A percentile compares a stretch with the other conserved stretches of the same genome.
phyloP scores from a whole-genome alignment of 78 protist genomes.

The Tieghemostelium lacteum region DNA sequence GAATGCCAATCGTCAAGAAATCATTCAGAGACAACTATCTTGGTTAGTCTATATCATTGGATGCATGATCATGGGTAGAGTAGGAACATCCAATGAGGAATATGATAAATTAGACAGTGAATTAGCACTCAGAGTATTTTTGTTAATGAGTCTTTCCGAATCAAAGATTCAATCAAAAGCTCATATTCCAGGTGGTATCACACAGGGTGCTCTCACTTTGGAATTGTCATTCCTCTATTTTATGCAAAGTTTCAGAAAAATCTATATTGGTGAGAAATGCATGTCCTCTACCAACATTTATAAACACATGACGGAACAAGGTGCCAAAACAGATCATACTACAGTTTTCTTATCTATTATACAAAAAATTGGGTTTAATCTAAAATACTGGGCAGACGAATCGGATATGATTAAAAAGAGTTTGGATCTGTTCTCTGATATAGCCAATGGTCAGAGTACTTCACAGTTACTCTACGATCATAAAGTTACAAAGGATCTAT shows the following conservation, averaged over 20 bases:
- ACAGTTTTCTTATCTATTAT: conserved; percentile 47
- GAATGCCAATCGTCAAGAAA: background rate
- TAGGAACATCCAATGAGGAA: conserved; percentile 30
- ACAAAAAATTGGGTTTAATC: conserved; percentile 76
- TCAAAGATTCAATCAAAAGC: conserved; percentile 1
- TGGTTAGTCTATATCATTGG: conserved; percentile 76
- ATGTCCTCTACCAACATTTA: conserved; percentile 29
- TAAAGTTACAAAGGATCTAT: conserved; percentile 30
- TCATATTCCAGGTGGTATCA: background rate
- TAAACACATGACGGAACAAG: conserved; percentile 19
- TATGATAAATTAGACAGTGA: conserved; percentile 59
- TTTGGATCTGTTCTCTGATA: conserved; percentile 65
- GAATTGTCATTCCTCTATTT: conserved; percentile 55
- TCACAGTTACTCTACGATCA: conserved; percentile 27
- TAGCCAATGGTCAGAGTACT: conserved; percentile 57
- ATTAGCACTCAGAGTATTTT: conserved; percentile 39
- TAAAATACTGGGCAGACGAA: conserved; percentile 49
- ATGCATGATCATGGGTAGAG: conserved; percentile 57
- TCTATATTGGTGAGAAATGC: conserved; percentile 64
- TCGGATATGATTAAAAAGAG: conserved; percentile 60
- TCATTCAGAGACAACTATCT: conserved; percentile 43
- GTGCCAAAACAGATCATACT: conserved; percentile 51
- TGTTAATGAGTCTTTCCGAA: conserved; percentile 12
- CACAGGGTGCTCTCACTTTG: conserved; percentile 35
- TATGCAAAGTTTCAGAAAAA: conserved; percentile 72